A percentile compares a stretch with the other conserved stretches of the same genome.
These are phyloP conservation scores for Moniliella sp. DNA, from an alignment of 1,284 basidiomycete species.

Conservation along the genomic window DNA sequence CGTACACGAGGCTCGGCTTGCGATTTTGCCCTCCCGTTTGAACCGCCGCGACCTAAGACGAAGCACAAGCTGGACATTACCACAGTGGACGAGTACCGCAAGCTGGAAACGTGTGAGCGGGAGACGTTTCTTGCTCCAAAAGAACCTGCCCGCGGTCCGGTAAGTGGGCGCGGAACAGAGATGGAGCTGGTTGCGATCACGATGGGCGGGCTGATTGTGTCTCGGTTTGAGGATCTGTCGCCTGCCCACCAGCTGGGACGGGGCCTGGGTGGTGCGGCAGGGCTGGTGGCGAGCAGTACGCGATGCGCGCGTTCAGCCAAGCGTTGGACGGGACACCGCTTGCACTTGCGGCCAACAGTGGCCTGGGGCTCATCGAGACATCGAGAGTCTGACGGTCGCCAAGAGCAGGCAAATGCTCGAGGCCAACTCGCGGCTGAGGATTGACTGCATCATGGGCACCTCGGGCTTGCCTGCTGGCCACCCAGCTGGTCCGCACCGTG, in stretches of 20 bases:
- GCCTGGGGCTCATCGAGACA: slow-evolving; percentile 79
- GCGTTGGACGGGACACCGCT: slow-evolving; percentile 81
- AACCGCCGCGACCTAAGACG: slow-evolving; percentile 92
- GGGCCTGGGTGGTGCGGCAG: slow-evolving; percentile 73
- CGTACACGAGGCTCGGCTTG: slow-evolving; percentile 70
- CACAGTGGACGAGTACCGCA: slow-evolving; percentile 89
- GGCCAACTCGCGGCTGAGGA: slow-evolving; percentile 60
- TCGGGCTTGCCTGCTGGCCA: slow-evolving; percentile 81
- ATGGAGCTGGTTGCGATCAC: slow-evolving; percentile 98
- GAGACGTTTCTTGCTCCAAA: slow-evolving; percentile 96
- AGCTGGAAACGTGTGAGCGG: slow-evolving; percentile 79
- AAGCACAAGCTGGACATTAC: slow-evolving; percentile 98
- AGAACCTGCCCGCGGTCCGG: slow-evolving; percentile 85
- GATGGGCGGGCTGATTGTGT: slow-evolving; percentile 90
- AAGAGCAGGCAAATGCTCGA: slow-evolving; percentile 82
- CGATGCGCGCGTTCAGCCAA: slow-evolving; percentile 86
- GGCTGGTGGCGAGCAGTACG: slow-evolving; percentile 93
- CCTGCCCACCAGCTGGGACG: slow-evolving; percentile 76
- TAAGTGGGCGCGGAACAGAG: slow-evolving; percentile 96
- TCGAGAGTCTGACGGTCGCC: slow-evolving; percentile 80
- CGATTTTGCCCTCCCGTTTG: slow-evolving; percentile 97
- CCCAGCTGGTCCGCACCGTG: slow-evolving; percentile 53
- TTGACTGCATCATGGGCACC: slow-evolving; percentile 79
- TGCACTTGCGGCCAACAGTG: slow-evolving; percentile 90
- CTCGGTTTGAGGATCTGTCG: slow-evolving; percentile 82